Percentiles rank a stretch among this genome's conserved stretches.
Evolutionary conservation across 2,329 filamentous ascomycete genomes (phyloP).

Genomic region (Arachnomyces sp.): DNA sequence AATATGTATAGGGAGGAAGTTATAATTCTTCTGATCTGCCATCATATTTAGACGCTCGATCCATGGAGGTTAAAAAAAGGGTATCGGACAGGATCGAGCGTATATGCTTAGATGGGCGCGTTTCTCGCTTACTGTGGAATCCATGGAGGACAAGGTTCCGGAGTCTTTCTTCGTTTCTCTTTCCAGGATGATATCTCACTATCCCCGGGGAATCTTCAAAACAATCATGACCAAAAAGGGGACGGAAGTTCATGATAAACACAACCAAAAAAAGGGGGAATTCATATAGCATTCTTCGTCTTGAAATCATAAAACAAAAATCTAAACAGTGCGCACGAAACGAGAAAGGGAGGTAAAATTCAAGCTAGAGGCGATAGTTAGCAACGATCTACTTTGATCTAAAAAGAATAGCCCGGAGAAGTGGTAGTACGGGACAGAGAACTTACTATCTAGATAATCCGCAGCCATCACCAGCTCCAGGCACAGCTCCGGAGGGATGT

Average conservation of each 20-base stretch:
- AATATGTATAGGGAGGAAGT: constrained; percentile 9
- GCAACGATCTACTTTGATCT: constrained; percentile 7
- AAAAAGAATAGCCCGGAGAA: background rate
- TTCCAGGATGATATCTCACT: too few species aligned
- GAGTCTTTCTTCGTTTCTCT: too few species aligned
- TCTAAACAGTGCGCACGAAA: background rate
- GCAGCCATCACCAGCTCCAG: constrained; percentile 60
- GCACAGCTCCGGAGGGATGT: constrained; percentile 58
- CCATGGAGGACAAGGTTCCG: too few species aligned
- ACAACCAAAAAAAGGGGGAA: too few species aligned
- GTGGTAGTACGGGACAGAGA: background rate
- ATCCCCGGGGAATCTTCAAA: too few species aligned
- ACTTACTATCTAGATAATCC: constrained; percentile 53
- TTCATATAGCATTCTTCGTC: too few species aligned
- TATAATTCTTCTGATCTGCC: constrained; percentile 29
- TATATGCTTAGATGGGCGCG: constrained; percentile 29
- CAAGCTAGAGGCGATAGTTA: constrained; percentile 32
- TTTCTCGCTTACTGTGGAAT: too few species aligned
- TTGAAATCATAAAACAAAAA: too few species aligned
- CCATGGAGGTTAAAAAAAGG: constrained; percentile 21
- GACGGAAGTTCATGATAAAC: too few species aligned
- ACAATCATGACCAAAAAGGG: too few species aligned
- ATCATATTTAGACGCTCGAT: constrained; percentile 44
- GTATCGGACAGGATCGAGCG: constrained; percentile 16
- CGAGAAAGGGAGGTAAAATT: background rate